Evolutionary conservation across 2,329 filamentous ascomycete species (phyloP), one percentile per base, ranked within the genome.

Genomic region (Fusarium sp.): DNA sequence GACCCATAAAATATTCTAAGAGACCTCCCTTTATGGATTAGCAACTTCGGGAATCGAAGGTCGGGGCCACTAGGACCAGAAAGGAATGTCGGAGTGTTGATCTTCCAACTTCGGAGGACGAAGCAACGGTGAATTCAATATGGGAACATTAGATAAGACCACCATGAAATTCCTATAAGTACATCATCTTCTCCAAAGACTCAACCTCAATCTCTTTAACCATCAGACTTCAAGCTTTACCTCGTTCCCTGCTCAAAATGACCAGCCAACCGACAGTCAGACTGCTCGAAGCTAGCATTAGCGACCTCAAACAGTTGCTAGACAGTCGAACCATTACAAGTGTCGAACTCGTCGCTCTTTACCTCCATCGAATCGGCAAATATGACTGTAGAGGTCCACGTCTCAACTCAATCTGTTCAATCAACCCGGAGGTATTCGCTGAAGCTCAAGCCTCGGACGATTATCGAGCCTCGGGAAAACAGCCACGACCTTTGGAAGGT

Each of bases 401-500:
- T 2, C 62, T 79, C 4, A 79, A 79, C 29, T 74, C 77, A 6
- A 66, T 78, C 1, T 73, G 71, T 24, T 29, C 77, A 4, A 55
- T 79, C n/a, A 79, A 78, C 32, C 54, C 44, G 0, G 18, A 62
- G 0, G 71, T 74, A 8, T 77, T 79, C n/a, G 59, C 68, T 6
- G 74, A 77, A 25, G 78, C 78, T 0, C 64, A 69, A 8, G 72
- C 73, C 0, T 79, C 79, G 0, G 79, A 80, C 9, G 72, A 73
- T 29, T 62, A 72, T 14, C 70, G 77, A 5, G 71, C 73, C 2
- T 63, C 73, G 0, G 66, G 60, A 8, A 62, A 57, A 1, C 47
- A 78, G 1, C 78, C 57, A 0, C 50, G 57, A 2, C 25, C 44
- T 5, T 38, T 89, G 0, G 86, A 90, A 68, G 86, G 88, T 2